Base-by-base conservation (phyloP, 768 basidiomycete genomes). In the Pulveroboletus ravenelii region DNA sequence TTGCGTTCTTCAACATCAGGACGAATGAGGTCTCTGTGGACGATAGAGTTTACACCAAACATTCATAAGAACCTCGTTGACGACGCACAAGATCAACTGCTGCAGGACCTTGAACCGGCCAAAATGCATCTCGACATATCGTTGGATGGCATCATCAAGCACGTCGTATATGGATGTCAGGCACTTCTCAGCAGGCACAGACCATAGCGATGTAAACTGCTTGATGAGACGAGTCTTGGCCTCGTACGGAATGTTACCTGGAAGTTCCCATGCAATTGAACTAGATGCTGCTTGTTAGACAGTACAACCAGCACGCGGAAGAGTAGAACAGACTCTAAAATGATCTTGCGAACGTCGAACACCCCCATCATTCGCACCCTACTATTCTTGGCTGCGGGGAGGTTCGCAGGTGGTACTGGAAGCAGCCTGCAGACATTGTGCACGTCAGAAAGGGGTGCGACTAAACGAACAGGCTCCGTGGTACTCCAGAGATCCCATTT, bases 221-320 rank as follows among this genome's bases (percentile, higher is more conserved):
- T 54, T 52, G 32, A 78, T 75, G 14, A 76, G 64, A 27, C 57
- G 60, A 10, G 50, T 55, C 41, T 72, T 75, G 13, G 75, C 74
- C 25, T 66, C 67, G 45, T 67, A 75, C 0, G 76, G 75, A 20
- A 74, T 55, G 31, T 74, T 66, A 5, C 62, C 59, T 0, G 73
- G 73, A 25, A 77, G 67, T 42, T 77, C 73, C 76, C 75, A 76
- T 9, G 35, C 35, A 36, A 36, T 36, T 2, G 35, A 67, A 6
- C 35, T 36, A 8, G 15, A 36, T 8, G 7, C 6, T 10, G 5
- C 31, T 5, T 1, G 10, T 65, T 0, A 57, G 45, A 48, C 17
- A 15, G 15, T 4, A 6, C 6, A 29, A 10, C 41, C 13, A 20
- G 5, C n/a, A 30, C 25, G 10, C 20, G 25, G 18, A 8, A 3